A percentile compares a stretch with the other conserved stretches of the same genome.
phyloP scores from a whole-genome alignment of 257 asterid genomes.

The Nicotiana obtusifolia region DNA sequence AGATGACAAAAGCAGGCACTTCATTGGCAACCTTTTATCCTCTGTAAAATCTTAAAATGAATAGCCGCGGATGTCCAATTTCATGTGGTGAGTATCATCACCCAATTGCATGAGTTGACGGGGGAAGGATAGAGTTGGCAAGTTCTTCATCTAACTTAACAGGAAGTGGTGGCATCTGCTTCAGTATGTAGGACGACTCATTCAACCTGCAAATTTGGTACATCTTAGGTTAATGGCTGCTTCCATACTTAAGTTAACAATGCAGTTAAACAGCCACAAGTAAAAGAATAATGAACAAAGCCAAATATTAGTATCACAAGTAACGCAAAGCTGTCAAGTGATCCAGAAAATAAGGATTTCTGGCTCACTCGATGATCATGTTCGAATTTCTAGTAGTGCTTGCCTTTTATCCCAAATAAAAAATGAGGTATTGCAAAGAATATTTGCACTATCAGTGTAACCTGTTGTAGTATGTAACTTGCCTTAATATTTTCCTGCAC shows the following conservation, averaged over 20 bases:
- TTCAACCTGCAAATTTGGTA: slow-evolving; percentile 41
- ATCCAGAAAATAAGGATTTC: background rate
- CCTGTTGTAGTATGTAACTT: background rate
- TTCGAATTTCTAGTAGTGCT: too few species aligned
- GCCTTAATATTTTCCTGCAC: background rate
- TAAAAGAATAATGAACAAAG: background rate
- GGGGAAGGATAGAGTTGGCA: slow-evolving; percentile 65
- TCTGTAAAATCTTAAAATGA: background rate
- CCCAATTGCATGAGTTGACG: slow-evolving; percentile 28
- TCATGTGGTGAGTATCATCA: background rate
- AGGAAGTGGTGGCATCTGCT: slow-evolving; percentile 69
- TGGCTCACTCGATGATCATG: background rate
- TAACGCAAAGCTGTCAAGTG: background rate
- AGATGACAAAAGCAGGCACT: background rate
- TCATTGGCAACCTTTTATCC: background rate
- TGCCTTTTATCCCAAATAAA: too few species aligned
- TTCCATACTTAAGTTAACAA: background rate
- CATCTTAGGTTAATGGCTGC: background rate
- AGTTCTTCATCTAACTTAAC: slow-evolving; percentile 55
- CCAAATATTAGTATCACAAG: background rate
- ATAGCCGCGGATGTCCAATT: background rate
- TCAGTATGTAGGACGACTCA: slow-evolving; percentile 40
- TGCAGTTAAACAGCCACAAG: background rate
- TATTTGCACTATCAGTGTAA: too few species aligned
- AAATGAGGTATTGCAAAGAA: background rate